These are phyloP conservation scores for Harringtonia lauricola DNA, from an alignment of 2,329 filamentous ascomycete genomes.

Conservation along the genomic window DNA sequence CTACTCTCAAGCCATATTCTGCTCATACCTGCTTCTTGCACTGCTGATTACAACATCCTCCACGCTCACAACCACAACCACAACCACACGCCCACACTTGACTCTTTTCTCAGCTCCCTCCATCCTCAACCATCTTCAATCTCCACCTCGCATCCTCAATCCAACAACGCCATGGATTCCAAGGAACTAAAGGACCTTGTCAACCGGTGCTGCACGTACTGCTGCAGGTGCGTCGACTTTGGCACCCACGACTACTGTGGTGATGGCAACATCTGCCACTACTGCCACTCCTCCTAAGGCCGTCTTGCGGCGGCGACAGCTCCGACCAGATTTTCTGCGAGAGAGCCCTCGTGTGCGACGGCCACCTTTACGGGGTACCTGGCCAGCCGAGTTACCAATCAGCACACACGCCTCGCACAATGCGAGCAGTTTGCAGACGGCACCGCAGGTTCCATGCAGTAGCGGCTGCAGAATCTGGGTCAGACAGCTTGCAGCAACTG, in stretches of 20 bases:
- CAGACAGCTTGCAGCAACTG: background rate
- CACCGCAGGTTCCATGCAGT: background rate
- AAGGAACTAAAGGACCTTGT: conserved; percentile 32
- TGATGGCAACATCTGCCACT: conserved; percentile 29
- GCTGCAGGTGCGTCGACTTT: conserved; percentile 38
- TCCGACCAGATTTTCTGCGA: no score
- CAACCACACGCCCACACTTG: no score
- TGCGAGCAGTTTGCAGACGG: background rate
- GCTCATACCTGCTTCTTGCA: no score
- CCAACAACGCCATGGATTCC: conserved; percentile 25
- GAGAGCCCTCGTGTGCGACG: no score
- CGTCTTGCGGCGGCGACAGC: no score
- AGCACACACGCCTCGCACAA: background rate
- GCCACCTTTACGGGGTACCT: background rate
- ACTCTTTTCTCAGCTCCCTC: no score
- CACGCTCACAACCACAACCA: no score
- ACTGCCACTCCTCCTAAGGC: conserved; percentile 23
- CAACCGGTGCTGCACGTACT: conserved; percentile 39
- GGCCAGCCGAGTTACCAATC: background rate
- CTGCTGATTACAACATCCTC: no score
- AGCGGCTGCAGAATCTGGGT: conserved; percentile 10
- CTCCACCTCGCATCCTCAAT: no score
- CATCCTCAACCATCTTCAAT: no score
- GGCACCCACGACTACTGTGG: conserved; percentile 39
- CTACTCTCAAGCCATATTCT: no score